These are phyloP conservation scores for Acacia concinna DNA, from an alignment of 331 rosid species.

Conservation along the genomic window DNA sequence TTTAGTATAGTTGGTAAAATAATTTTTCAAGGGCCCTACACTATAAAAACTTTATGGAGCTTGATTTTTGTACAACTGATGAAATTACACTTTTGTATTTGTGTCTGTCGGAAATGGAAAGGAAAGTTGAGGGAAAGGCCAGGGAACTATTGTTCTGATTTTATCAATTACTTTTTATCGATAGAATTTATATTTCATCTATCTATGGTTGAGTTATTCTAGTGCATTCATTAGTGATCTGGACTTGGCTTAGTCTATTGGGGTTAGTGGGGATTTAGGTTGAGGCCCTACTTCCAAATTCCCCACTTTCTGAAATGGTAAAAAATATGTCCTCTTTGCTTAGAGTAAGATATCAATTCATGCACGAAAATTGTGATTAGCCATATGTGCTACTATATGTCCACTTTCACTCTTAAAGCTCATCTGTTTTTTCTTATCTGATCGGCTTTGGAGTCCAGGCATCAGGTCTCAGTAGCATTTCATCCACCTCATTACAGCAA, in stretches of 20 bases:
- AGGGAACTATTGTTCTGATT: not conserved
- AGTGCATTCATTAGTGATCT: not conserved
- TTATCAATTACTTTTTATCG: not conserved
- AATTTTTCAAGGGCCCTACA: not conserved
- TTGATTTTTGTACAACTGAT: not conserved
- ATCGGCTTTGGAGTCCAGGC: conserved; percentile 66
- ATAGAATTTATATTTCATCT: not conserved
- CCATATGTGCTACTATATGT: conserved; percentile 20
- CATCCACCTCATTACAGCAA: conserved; percentile 57
- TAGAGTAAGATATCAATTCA: not conserved
- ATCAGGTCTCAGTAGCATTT: conserved; percentile 53
- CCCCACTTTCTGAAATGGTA: not conserved
- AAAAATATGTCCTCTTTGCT: not conserved
- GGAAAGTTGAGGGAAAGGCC: not conserved
- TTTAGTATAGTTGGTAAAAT: not conserved
- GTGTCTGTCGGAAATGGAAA: not conserved
- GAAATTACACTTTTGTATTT: not conserved
- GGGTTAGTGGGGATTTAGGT: not conserved
- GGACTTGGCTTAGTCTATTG: not conserved
- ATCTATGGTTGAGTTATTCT: not conserved
- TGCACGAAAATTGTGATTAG: not conserved
- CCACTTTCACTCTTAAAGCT: conserved; percentile 60
- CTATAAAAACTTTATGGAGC: not conserved
- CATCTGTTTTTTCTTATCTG: conserved; percentile 58
- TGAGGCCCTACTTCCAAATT: not conserved